Percentiles rank a stretch among this genome's conserved stretches.
Evolutionary conservation across 2,329 filamentous ascomycete species (phyloP).

Genomic region (Beauveria asiatica): DNA sequence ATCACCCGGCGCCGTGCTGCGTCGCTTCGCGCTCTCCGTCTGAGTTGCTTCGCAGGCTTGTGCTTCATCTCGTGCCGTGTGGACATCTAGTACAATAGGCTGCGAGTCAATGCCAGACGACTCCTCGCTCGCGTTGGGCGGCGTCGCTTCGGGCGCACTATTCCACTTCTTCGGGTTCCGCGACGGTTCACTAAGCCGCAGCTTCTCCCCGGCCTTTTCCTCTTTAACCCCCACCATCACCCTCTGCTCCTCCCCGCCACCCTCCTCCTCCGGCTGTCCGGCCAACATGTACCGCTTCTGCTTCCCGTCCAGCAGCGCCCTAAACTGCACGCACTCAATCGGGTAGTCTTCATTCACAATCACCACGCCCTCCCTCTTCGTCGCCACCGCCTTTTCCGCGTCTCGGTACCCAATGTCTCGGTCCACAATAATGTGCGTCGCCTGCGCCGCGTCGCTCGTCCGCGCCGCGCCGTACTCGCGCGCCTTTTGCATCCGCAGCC

Average conservation of each 20-base stretch:
- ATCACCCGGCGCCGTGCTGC: slow-evolving; percentile 28
- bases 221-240: slow-evolving; percentile 25
- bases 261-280: slow-evolving; percentile 32
- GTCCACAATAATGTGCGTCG: slow-evolving; percentile 79
- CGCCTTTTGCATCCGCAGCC: slow-evolving; percentile 64
- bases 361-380: slow-evolving; percentile 23
- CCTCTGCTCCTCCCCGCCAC: slow-evolving; percentile 17
- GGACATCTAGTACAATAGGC: slow-evolving; percentile 17
- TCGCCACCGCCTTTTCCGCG: slow-evolving; percentile 39
- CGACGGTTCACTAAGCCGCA: slow-evolving; percentile 38
- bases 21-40: not conserved
- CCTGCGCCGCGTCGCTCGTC: slow-evolving; percentile 46
- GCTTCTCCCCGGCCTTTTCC: not conserved
- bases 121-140: slow-evolving; percentile 24
- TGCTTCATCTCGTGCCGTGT: slow-evolving; percentile 7
- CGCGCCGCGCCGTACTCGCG: slow-evolving; percentile 68
- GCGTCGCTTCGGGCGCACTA: slow-evolving; percentile 31
- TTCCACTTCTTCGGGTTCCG: slow-evolving; percentile 30
- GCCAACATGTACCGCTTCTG: slow-evolving; percentile 51
- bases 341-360: slow-evolving; percentile 64
- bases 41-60: not conserved
- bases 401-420: slow-evolving; percentile 55
- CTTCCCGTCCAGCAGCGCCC: slow-evolving; percentile 47
- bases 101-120: slow-evolving; percentile 21
- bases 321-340: slow-evolving; percentile 56